Conservation (phyloP, 148 eudicot genomes). For the Nyssa sinensis region DNA sequence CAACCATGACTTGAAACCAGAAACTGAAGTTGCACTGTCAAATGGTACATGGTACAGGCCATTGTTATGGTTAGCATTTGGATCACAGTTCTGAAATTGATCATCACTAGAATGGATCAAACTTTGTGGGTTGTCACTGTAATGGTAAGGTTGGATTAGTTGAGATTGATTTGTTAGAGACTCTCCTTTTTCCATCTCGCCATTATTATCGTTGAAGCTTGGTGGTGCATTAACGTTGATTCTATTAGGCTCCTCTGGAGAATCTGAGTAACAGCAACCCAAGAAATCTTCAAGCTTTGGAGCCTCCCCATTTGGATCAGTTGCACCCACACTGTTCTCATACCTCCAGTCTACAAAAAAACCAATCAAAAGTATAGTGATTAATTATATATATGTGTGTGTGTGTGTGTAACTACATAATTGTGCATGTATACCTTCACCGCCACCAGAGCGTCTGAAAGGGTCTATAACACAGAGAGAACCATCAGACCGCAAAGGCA, state of each 20-base stretch:
- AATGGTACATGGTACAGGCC: conserved; percentile 18
- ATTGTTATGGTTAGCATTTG: conserved; percentile 6
- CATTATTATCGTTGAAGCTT: not conserved
- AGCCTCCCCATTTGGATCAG: conserved; percentile 8
- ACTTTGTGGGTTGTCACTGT: conserved; percentile 10
- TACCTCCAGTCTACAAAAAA: conserved; percentile 34
- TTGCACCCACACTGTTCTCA: conserved; percentile 15
- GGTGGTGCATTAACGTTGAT: conserved; percentile 21
- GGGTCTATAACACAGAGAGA: conserved; percentile 28
- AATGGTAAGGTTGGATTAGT: conserved; percentile 11
- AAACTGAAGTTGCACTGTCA: conserved; percentile 25
- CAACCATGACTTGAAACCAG: conserved; percentile 57
- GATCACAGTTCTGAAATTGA: not conserved
- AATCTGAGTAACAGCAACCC: conserved; percentile 32
- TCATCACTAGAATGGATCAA: too few species aligned
- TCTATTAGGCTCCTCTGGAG: conserved; percentile 5
- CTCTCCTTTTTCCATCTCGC: conserved; percentile 9
- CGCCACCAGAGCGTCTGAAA: conserved; percentile 15
- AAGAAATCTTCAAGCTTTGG: conserved; percentile 57
- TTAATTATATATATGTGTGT: not conserved
- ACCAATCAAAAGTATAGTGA: not conserved
- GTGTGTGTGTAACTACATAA: too few species aligned
- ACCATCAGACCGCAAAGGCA: conserved; percentile 30
- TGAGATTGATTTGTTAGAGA: conserved; percentile 2
- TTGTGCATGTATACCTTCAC: not conserved